Conservation (phyloP, 2,329 filamentous ascomycete genomes). For the Claviceps lovelessii region DNA sequence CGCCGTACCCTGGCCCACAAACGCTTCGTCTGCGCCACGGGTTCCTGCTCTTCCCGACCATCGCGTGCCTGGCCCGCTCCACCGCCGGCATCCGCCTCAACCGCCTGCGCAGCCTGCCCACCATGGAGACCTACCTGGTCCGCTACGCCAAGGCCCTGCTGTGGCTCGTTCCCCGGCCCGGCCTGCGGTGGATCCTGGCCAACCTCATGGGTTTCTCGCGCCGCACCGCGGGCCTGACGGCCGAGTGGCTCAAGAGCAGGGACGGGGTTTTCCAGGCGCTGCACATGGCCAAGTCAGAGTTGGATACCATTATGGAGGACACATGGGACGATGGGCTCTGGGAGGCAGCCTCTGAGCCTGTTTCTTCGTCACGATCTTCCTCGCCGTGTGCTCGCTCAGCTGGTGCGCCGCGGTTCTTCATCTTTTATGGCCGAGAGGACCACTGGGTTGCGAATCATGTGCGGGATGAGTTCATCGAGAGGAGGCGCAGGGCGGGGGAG, state of each 20-base stretch:
- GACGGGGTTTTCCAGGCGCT: conserved; percentile 47
- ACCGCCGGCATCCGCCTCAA: conserved; percentile 37
- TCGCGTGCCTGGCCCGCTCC: conserved; percentile 54
- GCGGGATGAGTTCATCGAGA: conserved; percentile 39
- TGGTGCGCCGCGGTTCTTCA: conserved; percentile 34
- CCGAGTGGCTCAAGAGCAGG: conserved; percentile 38
- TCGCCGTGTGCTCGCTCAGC: neutral
- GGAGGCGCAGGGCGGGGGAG: conserved; percentile 17
- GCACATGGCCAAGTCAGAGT: conserved; percentile 44
- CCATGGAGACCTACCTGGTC: conserved; percentile 28
- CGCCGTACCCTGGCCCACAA: conserved; percentile 14
- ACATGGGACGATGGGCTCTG: conserved; percentile 46
- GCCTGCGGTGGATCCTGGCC: conserved; percentile 29
- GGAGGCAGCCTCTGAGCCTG: conserved; percentile 20
- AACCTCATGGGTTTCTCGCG: conserved; percentile 32
- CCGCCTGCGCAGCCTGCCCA: conserved; percentile 26
- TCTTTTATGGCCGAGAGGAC: conserved; percentile 46
- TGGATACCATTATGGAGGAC: conserved; percentile 43
- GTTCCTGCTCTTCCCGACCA: conserved; percentile 59
- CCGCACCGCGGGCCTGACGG: conserved; percentile 34
- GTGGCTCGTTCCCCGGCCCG: conserved; percentile 22
- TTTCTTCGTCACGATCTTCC: neutral
- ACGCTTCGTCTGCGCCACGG: conserved; percentile 32
- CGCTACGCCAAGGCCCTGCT: conserved; percentile 28
- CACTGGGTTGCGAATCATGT: conserved; percentile 46